Evolutionary conservation across 225 moss, liverwort and hornwort genomes (phyloP), one percentile per base, ranked within the genome.

Genomic region (Ulota crispa): DNA sequence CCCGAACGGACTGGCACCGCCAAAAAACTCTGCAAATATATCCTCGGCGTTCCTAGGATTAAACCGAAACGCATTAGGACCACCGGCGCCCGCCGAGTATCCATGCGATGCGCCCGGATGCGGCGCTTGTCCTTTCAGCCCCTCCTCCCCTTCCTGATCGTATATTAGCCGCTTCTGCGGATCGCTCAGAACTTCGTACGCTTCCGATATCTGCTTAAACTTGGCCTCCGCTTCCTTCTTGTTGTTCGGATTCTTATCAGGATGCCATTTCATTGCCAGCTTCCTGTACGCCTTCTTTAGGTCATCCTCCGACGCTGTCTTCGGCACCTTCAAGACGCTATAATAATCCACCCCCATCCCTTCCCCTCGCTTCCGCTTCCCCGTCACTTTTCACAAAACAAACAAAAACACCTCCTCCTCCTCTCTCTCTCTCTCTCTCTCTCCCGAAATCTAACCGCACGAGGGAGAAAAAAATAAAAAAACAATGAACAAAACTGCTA

Each of bases 141-240:
- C 98, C 75, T 99, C 98, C 85, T 99, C 98, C 10, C 98, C 98
- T 69, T 92, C 94, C 84, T 99, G 98, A 77, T 99, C 98, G 70
- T 99, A 99, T 81, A 99, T 99, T 85, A 84, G 84, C 64, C 94
- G 83, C 91, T 99, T 99, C 88, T 96, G 94, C 52, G 98, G 98
- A 94, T 99, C 98, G 83, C 94, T 96, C 83, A 99, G 83, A 16
- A 99, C 98, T 85, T 99, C 98, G 71, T 99, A 99, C 43, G 98
- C 98, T 85, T 99, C 98, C 24, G 98, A 99, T 84, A 99, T 99
- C 86, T 99, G 98, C 92, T 99, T 99, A 59, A 99, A 99, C 95
- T 99, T 99, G 12, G 98, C 95, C 85, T 99, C 98, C 67, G 95
- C 95, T 34, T 99, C 98, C 89, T 96, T 99, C 90, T 99, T 99